Conservation (phyloP, 495 filamentous ascomycete species). For the Neurospora sp. region DNA sequence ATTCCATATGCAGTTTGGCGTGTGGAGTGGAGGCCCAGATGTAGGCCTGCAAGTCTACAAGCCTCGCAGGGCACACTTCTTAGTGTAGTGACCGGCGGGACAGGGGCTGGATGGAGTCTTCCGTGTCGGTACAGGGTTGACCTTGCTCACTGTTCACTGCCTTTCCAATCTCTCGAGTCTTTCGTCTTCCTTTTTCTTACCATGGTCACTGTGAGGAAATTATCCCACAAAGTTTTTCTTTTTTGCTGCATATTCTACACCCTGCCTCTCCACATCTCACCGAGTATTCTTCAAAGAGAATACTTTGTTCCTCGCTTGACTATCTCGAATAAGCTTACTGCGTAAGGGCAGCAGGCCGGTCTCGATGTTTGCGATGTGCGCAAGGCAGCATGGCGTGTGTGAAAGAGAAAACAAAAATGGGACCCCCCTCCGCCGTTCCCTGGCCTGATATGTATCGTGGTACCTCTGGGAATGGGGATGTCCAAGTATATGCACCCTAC, state of each 20-base stretch:
- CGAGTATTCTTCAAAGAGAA: not conserved
- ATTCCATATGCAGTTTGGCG: not conserved
- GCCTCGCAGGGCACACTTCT: not conserved
- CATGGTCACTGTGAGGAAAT: not conserved
- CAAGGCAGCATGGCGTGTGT: not conserved
- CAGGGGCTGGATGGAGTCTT: not conserved
- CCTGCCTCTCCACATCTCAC: not conserved
- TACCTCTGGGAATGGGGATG: not conserved
- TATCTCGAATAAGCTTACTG: not conserved
- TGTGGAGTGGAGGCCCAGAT: not conserved
- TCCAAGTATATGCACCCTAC: not conserved
- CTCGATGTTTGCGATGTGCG: not conserved
- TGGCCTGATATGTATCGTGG: not conserved
- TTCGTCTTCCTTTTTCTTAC: not conserved
- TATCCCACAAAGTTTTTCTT: not conserved
- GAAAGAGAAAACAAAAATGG: not conserved
- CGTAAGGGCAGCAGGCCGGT: not conserved
- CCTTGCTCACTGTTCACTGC: not conserved
- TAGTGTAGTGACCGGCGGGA: not conserved
- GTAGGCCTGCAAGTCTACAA: not conserved
- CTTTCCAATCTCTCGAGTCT: not conserved
- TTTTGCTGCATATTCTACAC: not conserved
- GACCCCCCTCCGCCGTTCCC: not conserved
- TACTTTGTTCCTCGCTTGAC: not conserved
- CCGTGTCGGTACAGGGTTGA: not conserved